Conservation (phyloP, 768 basidiomycete genomes). For the Gloeopeniophorella convolvens region DNA sequence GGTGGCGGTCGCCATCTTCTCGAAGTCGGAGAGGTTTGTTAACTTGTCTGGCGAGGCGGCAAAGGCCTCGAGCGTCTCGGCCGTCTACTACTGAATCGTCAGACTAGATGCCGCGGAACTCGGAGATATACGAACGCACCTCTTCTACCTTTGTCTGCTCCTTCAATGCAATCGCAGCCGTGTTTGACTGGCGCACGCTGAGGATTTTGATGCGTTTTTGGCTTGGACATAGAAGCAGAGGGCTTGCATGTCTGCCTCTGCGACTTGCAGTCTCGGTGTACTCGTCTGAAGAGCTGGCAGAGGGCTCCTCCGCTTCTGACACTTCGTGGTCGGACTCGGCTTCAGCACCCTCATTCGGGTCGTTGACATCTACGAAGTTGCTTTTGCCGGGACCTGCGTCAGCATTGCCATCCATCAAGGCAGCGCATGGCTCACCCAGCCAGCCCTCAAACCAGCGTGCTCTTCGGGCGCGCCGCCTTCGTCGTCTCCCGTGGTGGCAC, state of each 20-base stretch:
- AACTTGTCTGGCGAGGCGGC: conserved; percentile 65
- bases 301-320: conserved; percentile 20
- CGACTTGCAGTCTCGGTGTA: conserved; percentile 2
- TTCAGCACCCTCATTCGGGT: conserved; percentile 21
- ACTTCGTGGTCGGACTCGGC: conserved; percentile 29
- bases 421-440: conserved; percentile 75
- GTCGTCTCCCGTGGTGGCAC: conserved; percentile 21
- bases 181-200: conserved; percentile 58
- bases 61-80: conserved; percentile 76
- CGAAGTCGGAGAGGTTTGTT: conserved; percentile 62
- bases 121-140: conserved; percentile 32
- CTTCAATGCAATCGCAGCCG: conserved; percentile 54
- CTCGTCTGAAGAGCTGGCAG: conserved; percentile 16
- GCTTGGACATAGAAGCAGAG: background rate
- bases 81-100: conserved; percentile 42
- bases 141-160: conserved; percentile 73
- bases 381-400: conserved; percentile 26
- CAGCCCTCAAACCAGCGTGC: conserved; percentile 57
- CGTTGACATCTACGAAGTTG: conserved; percentile 23
- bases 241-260: conserved; percentile 9
- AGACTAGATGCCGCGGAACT: background rate
- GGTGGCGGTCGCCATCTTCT: conserved; percentile 63
- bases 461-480: conserved; percentile 24
- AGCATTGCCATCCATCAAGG: conserved; percentile 40
- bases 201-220: too few species aligned